These are phyloP conservation scores for Lepidium aucheri DNA, from an alignment of 345 rosid genomes.

Conservation along the genomic window DNA sequence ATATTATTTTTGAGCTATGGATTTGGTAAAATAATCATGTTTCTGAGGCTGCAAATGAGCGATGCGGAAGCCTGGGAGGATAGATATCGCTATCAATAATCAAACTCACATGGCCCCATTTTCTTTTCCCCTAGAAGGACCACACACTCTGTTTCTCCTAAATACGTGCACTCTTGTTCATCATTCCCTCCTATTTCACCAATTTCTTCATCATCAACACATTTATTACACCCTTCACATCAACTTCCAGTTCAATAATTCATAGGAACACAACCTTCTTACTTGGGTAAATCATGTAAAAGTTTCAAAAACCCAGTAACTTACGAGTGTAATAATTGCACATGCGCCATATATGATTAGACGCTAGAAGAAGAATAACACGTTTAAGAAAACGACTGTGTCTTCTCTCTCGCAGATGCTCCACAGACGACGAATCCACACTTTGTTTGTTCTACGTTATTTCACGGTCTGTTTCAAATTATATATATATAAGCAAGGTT, in stretches of 20 bases:
- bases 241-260: conserved; percentile 17
- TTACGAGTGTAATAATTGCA: background rate
- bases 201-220: conserved; percentile 3
- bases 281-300: background rate
- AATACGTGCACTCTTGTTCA: conserved; percentile 15
- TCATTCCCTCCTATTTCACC: conserved; percentile 9
- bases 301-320: background rate
- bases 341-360: conserved; percentile 16
- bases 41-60: conserved; percentile 49
- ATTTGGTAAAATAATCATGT: background rate
- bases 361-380: background rate
- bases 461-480: conserved; percentile 14
- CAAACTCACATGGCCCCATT: conserved; percentile 28
- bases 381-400: conserved; percentile 8
- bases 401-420: conserved; percentile 5
- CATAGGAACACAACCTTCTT: background rate
- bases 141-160: conserved; percentile 9
- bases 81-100: conserved; percentile 34
- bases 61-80: conserved; percentile 29
- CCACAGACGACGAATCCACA: conserved; percentile 20
- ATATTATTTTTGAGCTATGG: background rate
- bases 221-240: conserved; percentile 7
- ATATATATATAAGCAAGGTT: no score
- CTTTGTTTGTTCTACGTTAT: background rate
- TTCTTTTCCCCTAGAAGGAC: background rate